Conservation (phyloP, 306 rosid species). For the Potentilla sterilis region DNA sequence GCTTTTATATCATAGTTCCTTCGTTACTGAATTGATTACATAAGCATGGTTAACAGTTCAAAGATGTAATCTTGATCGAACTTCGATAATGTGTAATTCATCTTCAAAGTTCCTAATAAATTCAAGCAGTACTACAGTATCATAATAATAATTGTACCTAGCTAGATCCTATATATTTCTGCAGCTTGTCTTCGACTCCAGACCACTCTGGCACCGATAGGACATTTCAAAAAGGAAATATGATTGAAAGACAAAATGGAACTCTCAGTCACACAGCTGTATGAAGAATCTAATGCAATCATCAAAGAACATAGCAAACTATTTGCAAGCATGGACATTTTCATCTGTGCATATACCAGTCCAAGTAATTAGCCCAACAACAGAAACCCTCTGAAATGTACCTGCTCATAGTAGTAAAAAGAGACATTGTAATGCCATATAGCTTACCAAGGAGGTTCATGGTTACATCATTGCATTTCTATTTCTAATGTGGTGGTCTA, state of each 20-base stretch:
- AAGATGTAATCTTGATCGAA: not conserved
- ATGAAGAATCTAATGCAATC: not conserved
- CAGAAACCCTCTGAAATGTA: not conserved
- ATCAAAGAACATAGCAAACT: not conserved
- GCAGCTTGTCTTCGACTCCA: conserved; percentile 20
- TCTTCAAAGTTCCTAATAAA: not conserved
- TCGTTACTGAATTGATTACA: not conserved
- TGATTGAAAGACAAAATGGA: conserved; percentile 12
- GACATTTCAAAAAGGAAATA: not conserved
- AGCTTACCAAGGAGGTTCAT: not conserved
- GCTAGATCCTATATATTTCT: conserved; percentile 1
- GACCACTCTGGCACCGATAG: conserved; percentile 15
- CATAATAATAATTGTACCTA: not conserved
- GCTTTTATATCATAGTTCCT: not conserved
- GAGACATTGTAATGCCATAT: not conserved
- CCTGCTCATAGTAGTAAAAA: not conserved
- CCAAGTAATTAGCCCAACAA: not conserved
- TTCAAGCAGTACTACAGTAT: not conserved
- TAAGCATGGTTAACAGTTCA: not conserved
- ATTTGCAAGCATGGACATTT: not conserved
- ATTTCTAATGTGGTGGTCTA: not conserved
- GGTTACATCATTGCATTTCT: not conserved
- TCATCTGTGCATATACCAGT: not conserved
- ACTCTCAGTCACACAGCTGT: conserved; percentile 13
- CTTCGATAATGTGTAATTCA: not conserved